These are phyloP conservation scores for Colletotrichum incanum DNA, from an alignment of 2,329 filamentous ascomycete genomes.

Conservation along the genomic window DNA sequence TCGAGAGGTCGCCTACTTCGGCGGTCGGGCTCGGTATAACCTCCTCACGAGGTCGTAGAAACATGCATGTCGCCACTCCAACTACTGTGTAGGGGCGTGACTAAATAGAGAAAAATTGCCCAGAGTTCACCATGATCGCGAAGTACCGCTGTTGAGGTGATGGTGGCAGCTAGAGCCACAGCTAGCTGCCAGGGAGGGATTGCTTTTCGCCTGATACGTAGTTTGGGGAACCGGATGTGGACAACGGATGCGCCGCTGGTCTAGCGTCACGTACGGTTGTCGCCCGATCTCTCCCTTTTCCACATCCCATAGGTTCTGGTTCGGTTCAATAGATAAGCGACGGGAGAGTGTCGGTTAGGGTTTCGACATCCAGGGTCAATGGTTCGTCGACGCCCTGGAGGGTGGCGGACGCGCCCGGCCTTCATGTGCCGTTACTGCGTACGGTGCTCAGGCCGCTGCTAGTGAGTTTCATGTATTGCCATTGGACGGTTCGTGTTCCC, in stretches of 20 bases:
- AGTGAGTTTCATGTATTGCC: slow-evolving; percentile 24
- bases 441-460: not conserved
- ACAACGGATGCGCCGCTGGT: not conserved
- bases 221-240: not conserved
- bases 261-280: not conserved
- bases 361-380: not conserved
- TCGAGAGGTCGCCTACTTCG: not conserved
- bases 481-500: not conserved
- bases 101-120: not conserved
- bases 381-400: not conserved
- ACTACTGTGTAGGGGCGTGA: not conserved
- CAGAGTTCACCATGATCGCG: not conserved
- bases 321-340: not conserved
- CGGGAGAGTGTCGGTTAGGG: not conserved
- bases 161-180: not conserved
- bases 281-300: not conserved
- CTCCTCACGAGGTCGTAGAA: not conserved
- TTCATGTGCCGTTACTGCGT: not conserved
- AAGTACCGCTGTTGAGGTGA: not conserved
- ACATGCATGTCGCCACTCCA: not conserved
- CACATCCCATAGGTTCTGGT: not conserved
- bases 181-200: not conserved
- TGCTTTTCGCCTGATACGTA: not conserved
- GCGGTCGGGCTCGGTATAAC: not conserved
- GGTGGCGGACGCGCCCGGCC: not conserved